Base-by-base conservation (phyloP, 164 flowering plant species). In the Macadamia integrifolia region DNA sequence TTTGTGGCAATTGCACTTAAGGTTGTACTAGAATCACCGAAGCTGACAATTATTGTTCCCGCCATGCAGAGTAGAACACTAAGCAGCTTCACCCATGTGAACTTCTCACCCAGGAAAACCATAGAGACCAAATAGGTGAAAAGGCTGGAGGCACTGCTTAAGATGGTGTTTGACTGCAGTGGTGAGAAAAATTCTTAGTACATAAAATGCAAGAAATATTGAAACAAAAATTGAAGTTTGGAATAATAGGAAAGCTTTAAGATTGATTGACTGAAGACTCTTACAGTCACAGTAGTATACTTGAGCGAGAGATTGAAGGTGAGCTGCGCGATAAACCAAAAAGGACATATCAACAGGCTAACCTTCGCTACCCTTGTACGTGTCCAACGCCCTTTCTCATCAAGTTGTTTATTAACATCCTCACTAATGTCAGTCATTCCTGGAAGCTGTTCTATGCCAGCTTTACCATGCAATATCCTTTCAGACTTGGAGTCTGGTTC, bases 51-150 rank as follows among this genome's bases (percentile, higher is more conserved):
- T 67, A 92, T 83, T 17, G 98, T 90, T 28, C 99, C 99, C 28
- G 77, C 91, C 98, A 95, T 95, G 84, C 98, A 95, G 68, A 95
- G 89, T 64, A 92, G 88, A 65, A 95, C 97, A 69, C 98, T 86
- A 28, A 80, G 23, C 60, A 95, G 82, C 82, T 95, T 95, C 72
- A 95, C 75, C 96, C 92, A 92, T 42, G 96, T 83, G 77, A 95
- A 95, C 74, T 78, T 87, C 84, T 95, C 99, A 13, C 88, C 90
- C 84, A 95, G 77, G 78, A 90, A 87, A 60, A 72, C 81, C 40
- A 94, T 77, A 66, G 99, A 73, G 15, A 92, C 89, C 79, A 94
- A 75, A 81, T 88, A 94, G 35, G 97, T 95, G 80, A 95, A 90
- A 56, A 95, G 87, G 77, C 98, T 95, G 58, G 99, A 95, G 14